Conservation (phyloP, 768 basidiomycete species). For the Crassisporium funariophilum region DNA sequence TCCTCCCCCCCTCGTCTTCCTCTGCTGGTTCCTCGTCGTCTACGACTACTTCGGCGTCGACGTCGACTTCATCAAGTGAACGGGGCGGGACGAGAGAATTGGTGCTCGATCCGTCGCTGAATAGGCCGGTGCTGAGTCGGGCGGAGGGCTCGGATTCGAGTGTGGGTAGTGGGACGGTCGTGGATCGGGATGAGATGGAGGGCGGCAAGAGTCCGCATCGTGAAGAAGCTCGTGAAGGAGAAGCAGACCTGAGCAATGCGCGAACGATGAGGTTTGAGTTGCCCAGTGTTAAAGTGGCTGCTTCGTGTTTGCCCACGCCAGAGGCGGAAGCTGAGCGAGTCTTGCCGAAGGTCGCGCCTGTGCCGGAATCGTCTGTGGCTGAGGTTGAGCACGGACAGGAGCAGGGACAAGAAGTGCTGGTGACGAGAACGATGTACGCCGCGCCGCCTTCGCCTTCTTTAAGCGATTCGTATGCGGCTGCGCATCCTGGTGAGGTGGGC, state of each 20-base stretch:
- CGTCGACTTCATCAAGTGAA: background rate
- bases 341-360: too few relatives aligned
- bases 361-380: too few relatives aligned
- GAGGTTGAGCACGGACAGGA: too few relatives aligned
- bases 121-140: too few relatives aligned
- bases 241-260: background rate
- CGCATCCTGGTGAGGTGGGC: slow-evolving; percentile 20
- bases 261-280: background rate
- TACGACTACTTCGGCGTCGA: slow-evolving; percentile 4
- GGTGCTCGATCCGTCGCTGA: too few relatives aligned
- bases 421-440: slow-evolving; percentile 2
- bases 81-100: too few relatives aligned
- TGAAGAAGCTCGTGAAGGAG: too few relatives aligned
- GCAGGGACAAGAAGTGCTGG: background rate
- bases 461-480: slow-evolving; percentile 16
- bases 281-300: slow-evolving; percentile 2
- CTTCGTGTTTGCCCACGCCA: slow-evolving; percentile 27
- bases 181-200: too few relatives aligned
- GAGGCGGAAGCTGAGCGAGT: slow-evolving; percentile 22
- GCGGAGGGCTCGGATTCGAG: too few relatives aligned
- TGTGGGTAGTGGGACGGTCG: too few relatives aligned
- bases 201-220: too few relatives aligned
- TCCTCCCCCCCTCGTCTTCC: slow-evolving; percentile 43
- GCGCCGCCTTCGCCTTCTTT: slow-evolving; percentile 23
- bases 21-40: slow-evolving; percentile 7